Conservation (phyloP, 1,284 basidiomycete species). For the Cutaneotrichosporon sp. region DNA sequence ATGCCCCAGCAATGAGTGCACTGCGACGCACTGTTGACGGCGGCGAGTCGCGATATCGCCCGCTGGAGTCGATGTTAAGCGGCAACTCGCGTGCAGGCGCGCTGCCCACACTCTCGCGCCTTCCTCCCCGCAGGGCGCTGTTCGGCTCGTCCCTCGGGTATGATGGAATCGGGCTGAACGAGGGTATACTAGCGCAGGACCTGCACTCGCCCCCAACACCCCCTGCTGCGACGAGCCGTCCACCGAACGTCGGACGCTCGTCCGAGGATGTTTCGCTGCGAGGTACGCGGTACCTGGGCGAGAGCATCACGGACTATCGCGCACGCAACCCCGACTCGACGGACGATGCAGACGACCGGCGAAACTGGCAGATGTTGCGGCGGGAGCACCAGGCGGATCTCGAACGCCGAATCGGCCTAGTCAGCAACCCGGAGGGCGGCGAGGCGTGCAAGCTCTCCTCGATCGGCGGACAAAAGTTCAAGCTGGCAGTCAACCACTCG, state of each 20-base stretch:
- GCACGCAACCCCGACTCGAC: constrained; percentile 9
- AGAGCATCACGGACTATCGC: constrained; percentile 12
- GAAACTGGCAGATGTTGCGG: background rate
- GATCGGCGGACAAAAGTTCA: constrained; percentile 40
- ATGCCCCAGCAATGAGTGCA: constrained; percentile 9
- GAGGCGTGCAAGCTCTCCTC: constrained; percentile 28
- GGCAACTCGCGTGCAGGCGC: background rate
- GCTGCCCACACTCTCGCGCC: background rate
- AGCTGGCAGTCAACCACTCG: constrained; percentile 46
- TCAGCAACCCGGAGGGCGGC: background rate
- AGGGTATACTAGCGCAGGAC: constrained; percentile 12
- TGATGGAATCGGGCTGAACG: constrained; percentile 15
- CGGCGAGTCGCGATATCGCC: constrained; percentile 3
- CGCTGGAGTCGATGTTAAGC: background rate
- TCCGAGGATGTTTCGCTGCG: constrained; percentile 12
- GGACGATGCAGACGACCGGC: constrained; percentile 2
- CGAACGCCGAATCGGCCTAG: constrained; percentile 1
- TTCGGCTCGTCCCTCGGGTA: constrained; percentile 11
- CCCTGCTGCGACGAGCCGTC: background rate
- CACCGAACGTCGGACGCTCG: background rate
- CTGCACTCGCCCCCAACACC: background rate
- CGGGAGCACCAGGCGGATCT: constrained; percentile 7
- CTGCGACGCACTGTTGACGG: constrained; percentile 12
- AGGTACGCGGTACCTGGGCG: constrained; percentile 14
- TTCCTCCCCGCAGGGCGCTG: constrained; percentile 8